phyloP scores from a whole-genome alignment of 108 stramenopile genomes.

The Aureococcus anophagefferens region DNA sequence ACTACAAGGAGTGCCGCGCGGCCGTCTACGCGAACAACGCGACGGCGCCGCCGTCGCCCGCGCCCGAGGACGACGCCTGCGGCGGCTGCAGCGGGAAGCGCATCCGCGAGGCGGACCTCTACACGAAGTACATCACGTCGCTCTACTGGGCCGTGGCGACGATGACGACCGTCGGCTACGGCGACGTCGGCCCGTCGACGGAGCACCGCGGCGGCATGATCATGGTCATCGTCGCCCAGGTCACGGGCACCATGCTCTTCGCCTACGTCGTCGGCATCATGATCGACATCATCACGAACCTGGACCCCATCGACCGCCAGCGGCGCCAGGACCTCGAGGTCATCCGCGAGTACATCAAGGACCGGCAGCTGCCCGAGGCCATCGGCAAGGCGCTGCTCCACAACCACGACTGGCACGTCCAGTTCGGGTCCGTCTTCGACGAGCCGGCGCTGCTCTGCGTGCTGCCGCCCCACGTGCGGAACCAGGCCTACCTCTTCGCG shows the following conservation, averaged over 20 bases:
- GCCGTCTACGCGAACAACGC: neutral
- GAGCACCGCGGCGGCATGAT: neutral
- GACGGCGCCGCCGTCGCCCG: neutral
- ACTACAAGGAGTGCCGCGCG: neutral
- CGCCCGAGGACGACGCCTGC: neutral
- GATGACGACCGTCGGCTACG: slow-evolving; percentile 28
- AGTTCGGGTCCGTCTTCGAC: neutral
- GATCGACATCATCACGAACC: slow-evolving; percentile 8
- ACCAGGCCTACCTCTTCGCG: slow-evolving; percentile 1
- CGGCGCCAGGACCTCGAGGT: too few relatives aligned
- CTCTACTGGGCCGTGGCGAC: slow-evolving; percentile 28
- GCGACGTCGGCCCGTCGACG: slow-evolving; percentile 18
- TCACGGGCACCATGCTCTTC: slow-evolving; percentile 16
- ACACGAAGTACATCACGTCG: slow-evolving; percentile 11
- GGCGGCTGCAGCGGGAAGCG: neutral
- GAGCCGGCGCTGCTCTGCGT: neutral
- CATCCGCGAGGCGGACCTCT: too few relatives aligned
- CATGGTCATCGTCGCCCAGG: slow-evolving; percentile 7
- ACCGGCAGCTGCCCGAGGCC: neutral
- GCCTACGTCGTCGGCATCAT: slow-evolving; percentile 22
- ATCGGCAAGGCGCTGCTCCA: neutral
- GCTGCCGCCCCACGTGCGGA: neutral
- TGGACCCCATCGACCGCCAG: slow-evolving; percentile 4
- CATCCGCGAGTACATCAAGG: neutral
- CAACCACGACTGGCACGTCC: neutral